phyloP scores from a whole-genome alignment of 2,329 filamentous ascomycete genomes.

The Mycosphaerella sp. region DNA sequence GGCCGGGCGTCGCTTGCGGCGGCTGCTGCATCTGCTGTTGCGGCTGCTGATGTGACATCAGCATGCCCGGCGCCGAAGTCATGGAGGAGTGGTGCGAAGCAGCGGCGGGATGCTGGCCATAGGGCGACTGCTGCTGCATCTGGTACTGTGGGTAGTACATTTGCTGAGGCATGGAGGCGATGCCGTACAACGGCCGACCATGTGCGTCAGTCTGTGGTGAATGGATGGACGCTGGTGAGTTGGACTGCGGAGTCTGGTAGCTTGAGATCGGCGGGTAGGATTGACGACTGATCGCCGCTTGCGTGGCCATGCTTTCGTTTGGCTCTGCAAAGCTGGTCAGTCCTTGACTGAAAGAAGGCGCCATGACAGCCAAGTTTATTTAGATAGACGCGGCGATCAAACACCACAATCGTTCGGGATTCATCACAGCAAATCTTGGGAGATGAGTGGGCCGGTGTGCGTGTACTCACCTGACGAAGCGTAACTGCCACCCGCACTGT shows the following conservation, averaged over 20 bases:
- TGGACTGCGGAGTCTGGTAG: constrained; percentile 92
- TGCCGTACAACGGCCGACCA: constrained; percentile 76
- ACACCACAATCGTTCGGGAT: constrained; percentile 18
- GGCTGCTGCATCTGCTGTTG: constrained; percentile 24
- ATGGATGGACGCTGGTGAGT: constrained; percentile 86
- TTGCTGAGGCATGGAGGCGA: constrained; percentile 70
- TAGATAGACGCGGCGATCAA: constrained; percentile 8
- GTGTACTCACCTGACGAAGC: constrained; percentile 69
- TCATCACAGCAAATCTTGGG: constrained; percentile 3
- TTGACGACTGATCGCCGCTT: constrained; percentile 57
- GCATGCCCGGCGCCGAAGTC: constrained; percentile 43
- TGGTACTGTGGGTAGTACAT: constrained; percentile 64
- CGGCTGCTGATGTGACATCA: constrained; percentile 50
- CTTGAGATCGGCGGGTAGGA: constrained; percentile 68
- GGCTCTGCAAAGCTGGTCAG: constrained; percentile 62
- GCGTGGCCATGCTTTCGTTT: constrained; percentile 60
- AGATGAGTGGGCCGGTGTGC: constrained; percentile 14
- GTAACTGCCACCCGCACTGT: constrained; percentile 75
- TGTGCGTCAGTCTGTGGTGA: constrained; percentile 90
- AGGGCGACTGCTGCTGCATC: constrained; percentile 50
- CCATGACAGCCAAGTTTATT: constrained; percentile 17
- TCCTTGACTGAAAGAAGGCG: constrained; percentile 22
- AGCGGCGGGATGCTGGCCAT: constrained; percentile 47
- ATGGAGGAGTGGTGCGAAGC: constrained; percentile 49
- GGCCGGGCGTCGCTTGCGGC: constrained; percentile 21